phyloP scores from a whole-genome alignment of 208 protist genomes.

The Novymonas esmeraldas region DNA sequence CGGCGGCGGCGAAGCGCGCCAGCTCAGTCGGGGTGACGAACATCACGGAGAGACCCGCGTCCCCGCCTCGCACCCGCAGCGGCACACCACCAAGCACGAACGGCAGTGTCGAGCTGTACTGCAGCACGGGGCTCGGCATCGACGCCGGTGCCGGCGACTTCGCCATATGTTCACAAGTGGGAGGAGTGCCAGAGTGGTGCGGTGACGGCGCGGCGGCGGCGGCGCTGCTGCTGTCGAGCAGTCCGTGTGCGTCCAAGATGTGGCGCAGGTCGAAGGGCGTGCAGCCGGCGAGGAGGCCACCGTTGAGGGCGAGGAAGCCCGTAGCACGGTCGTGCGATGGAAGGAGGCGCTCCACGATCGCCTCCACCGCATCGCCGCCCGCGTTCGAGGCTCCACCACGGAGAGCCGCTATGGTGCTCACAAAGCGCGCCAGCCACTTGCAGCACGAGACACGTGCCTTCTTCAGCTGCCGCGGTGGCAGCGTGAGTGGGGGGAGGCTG shows the following conservation, averaged over 20 bases:
- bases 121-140: background rate
- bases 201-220: background rate
- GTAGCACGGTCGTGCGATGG: conserved; percentile 4
- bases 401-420: too few relatives aligned
- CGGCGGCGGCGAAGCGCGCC: background rate
- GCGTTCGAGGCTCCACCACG: too few relatives aligned
- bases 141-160: background rate
- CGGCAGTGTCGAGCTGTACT: conserved; percentile 36
- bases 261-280: conserved; percentile 45
- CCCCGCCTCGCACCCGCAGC: conserved; percentile 5
- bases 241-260: conserved; percentile 17
- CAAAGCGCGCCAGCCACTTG: conserved; percentile 29
- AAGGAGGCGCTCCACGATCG: background rate
- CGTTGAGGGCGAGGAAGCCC: conserved; percentile 69
- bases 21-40: background rate
- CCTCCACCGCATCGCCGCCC: too few relatives aligned
- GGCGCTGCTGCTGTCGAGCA: conserved; percentile 8
- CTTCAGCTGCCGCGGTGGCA: conserved; percentile 28
- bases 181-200: background rate
- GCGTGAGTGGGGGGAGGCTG: conserved; percentile 4
- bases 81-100: conserved; percentile 31
- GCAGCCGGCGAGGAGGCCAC: conserved; percentile 52
- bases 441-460: conserved; percentile 19
- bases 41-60: background rate
- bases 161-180: background rate